These are phyloP conservation scores for Capsicum chinense DNA, from an alignment of 257 asterid genomes.

Conservation along the genomic window DNA sequence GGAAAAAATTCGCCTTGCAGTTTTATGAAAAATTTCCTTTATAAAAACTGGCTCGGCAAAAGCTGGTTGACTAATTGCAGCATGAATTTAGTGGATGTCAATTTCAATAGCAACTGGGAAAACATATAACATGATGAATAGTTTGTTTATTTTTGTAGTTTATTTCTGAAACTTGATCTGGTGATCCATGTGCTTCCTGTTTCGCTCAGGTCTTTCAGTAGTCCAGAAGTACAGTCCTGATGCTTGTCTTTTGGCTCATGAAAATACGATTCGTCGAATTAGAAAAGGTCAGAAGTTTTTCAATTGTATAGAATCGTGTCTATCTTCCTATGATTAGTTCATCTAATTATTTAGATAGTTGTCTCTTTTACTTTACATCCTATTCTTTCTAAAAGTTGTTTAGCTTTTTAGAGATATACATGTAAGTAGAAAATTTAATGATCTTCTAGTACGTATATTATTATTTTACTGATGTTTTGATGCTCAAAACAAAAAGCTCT, in stretches of 20 bases:
- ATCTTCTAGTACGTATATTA: neutral
- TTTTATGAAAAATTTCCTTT: neutral
- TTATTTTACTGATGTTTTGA: slow-evolving; percentile 19
- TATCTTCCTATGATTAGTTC: neutral
- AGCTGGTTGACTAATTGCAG: neutral
- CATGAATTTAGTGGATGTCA: slow-evolving; percentile 11
- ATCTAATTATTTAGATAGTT: neutral
- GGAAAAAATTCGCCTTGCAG: slow-evolving; percentile 1
- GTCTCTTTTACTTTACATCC: neutral
- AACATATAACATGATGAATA: neutral
- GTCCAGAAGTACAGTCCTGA: slow-evolving; percentile 86
- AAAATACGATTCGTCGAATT: slow-evolving; percentile 68
- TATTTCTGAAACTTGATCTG: neutral
- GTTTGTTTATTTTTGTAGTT: neutral
- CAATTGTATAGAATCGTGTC: neutral
- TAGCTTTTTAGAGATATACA: neutral
- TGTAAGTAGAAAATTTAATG: neutral
- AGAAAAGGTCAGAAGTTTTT: slow-evolving; percentile 57
- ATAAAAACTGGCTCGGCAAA: neutral
- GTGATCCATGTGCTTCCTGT: slow-evolving; percentile 24
- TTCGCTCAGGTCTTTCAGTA: slow-evolving; percentile 73
- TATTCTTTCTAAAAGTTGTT: neutral
- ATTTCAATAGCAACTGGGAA: neutral
- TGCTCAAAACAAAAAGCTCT: neutral
- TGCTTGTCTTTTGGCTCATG: slow-evolving; percentile 84